phyloP scores from a whole-genome alignment of 1,284 basidiomycete species.

The Pyrrhoderma noxium region DNA sequence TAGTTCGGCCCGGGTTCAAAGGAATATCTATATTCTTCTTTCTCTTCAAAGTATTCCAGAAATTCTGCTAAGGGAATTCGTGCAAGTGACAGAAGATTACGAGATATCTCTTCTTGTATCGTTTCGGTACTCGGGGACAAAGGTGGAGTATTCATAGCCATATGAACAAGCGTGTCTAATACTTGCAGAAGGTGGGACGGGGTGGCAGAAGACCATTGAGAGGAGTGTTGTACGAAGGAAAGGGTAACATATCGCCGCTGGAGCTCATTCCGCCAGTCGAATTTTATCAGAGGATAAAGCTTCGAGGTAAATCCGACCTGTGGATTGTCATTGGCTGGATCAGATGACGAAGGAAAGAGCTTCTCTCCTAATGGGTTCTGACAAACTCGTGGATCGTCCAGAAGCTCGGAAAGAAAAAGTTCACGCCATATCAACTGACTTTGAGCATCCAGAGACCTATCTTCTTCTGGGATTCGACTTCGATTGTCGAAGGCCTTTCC shows the following conservation, averaged over 20 bases:
- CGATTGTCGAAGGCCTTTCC: too few relatives aligned
- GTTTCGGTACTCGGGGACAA: constrained; percentile 23
- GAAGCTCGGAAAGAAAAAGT: background rate
- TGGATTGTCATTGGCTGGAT: too few relatives aligned
- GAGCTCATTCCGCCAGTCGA: constrained; percentile 49
- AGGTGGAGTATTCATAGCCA: constrained; percentile 38
- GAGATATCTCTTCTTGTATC: constrained; percentile 30
- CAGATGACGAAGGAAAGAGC: constrained; percentile 13
- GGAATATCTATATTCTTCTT: too few relatives aligned
- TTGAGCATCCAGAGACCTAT: constrained; percentile 30
- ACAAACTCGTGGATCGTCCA: constrained; percentile 48
- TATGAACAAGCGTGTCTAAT: constrained; percentile 41
- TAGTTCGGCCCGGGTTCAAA: too few relatives aligned
- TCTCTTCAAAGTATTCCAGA: constrained; percentile 30
- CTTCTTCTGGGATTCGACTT: too few relatives aligned
- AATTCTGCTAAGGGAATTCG: constrained; percentile 37
- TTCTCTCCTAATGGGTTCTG: constrained; percentile 36
- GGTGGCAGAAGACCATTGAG: constrained; percentile 35
- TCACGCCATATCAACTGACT: constrained; percentile 51
- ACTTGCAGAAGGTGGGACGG: constrained; percentile 26
- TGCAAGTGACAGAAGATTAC: constrained; percentile 46
- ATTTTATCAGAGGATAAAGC: constrained; percentile 5
- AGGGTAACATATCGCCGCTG: constrained; percentile 32
- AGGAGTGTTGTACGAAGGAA: constrained; percentile 31
- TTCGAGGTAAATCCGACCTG: too few relatives aligned